phyloP scores from a whole-genome alignment of 2,329 filamentous ascomycete genomes.

The Stromatinia cepivora region DNA sequence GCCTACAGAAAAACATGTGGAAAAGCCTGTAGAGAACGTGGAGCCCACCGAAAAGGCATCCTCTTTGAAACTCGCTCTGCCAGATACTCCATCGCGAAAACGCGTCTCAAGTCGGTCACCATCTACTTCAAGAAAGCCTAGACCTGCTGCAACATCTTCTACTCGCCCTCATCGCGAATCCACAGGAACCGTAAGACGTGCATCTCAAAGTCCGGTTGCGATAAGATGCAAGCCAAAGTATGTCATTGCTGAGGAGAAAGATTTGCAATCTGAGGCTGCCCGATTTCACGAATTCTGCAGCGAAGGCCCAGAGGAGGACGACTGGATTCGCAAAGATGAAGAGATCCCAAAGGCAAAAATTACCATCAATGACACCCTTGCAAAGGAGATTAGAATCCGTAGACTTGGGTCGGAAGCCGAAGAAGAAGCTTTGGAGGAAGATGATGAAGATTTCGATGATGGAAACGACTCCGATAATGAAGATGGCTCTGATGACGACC shows the following conservation, averaged over 20 bases:
- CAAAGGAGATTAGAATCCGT: slow-evolving; percentile 86
- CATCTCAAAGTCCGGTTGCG: slow-evolving; percentile 45
- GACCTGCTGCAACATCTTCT: slow-evolving; percentile 24
- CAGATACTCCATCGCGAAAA: slow-evolving; percentile 30
- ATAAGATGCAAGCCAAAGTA: slow-evolving; percentile 42
- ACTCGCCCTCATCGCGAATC: slow-evolving; percentile 34
- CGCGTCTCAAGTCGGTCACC: slow-evolving; percentile 34
- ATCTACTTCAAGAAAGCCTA: slow-evolving; percentile 36
- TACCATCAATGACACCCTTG: slow-evolving; percentile 85
- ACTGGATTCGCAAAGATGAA: slow-evolving; percentile 76
- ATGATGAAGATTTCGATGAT: slow-evolving; percentile 50
- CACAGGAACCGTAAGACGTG: slow-evolving; percentile 39
- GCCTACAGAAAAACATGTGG: slow-evolving; percentile 42
- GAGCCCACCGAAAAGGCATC: slow-evolving; percentile 18
- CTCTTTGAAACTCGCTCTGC: not conserved
- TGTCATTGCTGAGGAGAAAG: slow-evolving; percentile 38
- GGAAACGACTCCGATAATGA: slow-evolving; percentile 47
- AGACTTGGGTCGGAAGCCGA: slow-evolving; percentile 86
- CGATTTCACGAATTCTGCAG: slow-evolving; percentile 91
- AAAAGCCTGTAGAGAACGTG: not conserved
- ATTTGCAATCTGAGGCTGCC: slow-evolving; percentile 50
- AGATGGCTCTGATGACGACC: slow-evolving; percentile 50
- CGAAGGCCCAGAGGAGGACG: slow-evolving; percentile 77
- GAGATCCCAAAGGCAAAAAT: slow-evolving; percentile 62
- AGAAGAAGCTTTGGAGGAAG: slow-evolving; percentile 80